phyloP scores from a whole-genome alignment of 164 flowering plant genomes.

The Sextonia rubra region DNA sequence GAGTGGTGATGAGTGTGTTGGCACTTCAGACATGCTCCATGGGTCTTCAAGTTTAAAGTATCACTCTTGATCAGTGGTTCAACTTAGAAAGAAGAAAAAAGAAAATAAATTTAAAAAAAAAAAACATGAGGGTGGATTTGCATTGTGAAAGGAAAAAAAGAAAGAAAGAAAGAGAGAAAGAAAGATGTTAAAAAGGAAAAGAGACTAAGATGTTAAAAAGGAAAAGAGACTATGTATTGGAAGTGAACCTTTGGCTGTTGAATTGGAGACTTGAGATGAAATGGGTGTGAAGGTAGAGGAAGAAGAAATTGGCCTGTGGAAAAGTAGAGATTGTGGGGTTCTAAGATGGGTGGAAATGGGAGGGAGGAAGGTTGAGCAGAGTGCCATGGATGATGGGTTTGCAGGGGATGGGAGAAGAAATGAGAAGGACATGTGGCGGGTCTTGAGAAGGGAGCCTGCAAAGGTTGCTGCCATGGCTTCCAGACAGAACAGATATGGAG shows the following conservation, averaged over 20 bases:
- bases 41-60: neutral
- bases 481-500: neutral
- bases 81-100: neutral
- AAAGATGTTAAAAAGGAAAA: too few relatives aligned
- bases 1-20: neutral
- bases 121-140: too few relatives aligned
- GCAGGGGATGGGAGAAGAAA: neutral
- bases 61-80: too few relatives aligned
- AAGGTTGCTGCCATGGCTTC: slow-evolving; percentile 6
- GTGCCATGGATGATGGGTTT: neutral
- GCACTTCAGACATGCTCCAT: neutral
- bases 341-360: neutral
- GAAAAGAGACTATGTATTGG: too few relatives aligned
- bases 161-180: too few relatives aligned
- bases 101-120: neutral
- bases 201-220: too few relatives aligned
- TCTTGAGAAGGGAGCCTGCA: neutral
- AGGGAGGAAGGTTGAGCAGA: neutral
- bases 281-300: slow-evolving; percentile 1
- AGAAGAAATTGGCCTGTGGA: neutral
- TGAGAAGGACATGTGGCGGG: neutral
- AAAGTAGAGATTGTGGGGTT: neutral
- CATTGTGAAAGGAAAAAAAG: too few relatives aligned
- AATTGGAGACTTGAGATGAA: slow-evolving; percentile 7
- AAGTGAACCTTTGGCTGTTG: neutral